A percentile compares a stretch with the other conserved stretches of the same genome.
Evolutionary conservation across 805 yeast species (phyloP).

Genomic region (Kazachstania taianensis): DNA sequence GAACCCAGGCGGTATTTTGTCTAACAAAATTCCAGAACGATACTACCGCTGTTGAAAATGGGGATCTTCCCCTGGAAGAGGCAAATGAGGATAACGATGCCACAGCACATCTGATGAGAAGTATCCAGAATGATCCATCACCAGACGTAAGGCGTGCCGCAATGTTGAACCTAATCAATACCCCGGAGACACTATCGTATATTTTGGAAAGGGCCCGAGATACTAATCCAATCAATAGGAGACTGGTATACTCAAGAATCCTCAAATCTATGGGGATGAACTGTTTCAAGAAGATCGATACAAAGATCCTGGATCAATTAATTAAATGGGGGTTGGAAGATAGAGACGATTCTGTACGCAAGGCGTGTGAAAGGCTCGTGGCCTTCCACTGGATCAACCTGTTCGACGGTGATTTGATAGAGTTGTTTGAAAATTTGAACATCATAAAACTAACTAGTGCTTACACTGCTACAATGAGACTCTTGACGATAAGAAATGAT

Average conservation of each 20-base stretch:
- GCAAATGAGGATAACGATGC: conserved; percentile 36
- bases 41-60: too few species aligned
- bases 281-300: conserved; percentile 28
- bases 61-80: conserved; percentile 11
- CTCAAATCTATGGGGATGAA: conserved; percentile 60
- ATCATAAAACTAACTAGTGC: conserved; percentile 62
- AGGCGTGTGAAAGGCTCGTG: conserved; percentile 64
- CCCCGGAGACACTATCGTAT: conserved; percentile 40
- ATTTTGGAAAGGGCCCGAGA: conserved; percentile 80
- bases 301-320: conserved; percentile 50
- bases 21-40: conserved; percentile 67
- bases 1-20: conserved; percentile 79
- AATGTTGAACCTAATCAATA: conserved; percentile 55
- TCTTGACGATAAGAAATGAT: conserved; percentile 56
- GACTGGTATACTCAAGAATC: conserved; percentile 58
- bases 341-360: conserved; percentile 63
- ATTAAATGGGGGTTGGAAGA: conserved; percentile 82
- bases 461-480: conserved; percentile 50
- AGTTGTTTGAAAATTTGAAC: conserved; percentile 59
- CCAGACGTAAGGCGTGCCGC: conserved; percentile 88
- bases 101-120: conserved; percentile 36
- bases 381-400: conserved; percentile 61
- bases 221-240: conserved; percentile 57
- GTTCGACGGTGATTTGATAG: conserved; percentile 59
- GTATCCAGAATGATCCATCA: conserved; percentile 66